Base-by-base conservation (phyloP, 257 asterid genomes). In the Primulina tabacum region DNA sequence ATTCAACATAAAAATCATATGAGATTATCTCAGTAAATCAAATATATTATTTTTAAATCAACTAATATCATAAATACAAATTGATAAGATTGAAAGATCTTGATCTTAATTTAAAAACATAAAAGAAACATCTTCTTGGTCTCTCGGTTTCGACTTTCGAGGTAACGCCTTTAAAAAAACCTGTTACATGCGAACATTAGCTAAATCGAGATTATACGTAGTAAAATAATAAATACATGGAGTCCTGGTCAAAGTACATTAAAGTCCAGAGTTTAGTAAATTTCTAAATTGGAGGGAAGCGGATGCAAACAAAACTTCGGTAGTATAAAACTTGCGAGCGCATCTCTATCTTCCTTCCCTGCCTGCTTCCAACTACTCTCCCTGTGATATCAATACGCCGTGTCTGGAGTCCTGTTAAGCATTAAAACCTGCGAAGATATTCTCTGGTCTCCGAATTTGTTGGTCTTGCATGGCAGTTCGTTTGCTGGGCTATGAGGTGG, bases 401-500 rank as follows among this genome's bases (percentile, higher is more conserved):
- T 26, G 75, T 43, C 53, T 43, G 53, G 20, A 16, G 16, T 16
- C 17, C 18, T 43, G 53, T 12, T 43, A 5, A 43, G 14, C 1
- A 43, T 14, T 43, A 5, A 43, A 14, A 43, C 18, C 57, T 5
- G 8, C 3, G 21, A 7, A 20, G 6, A 24, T 12, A 59, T 59
- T 53, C 24, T 64, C 32, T 4, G 24, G 21, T 26, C 3, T 16
- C 8, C 35, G 47, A 1, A 7, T 38, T n/a, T 10, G 9, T 43
- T 10, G 20, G 30, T 59, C 20, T 79, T 80, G 90, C 75, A 92
- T 92, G 98, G 97, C 95, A 83, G 75, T 77, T 79, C 73, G 78
- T 4, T 75, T 87, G 53, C 73, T 87, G 66, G 80, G 79, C 1
- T 71, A 84, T 65, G 90, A 79, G 90, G 93, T 88, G 80, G 90